These are phyloP conservation scores for Crithidia bombi DNA, from an alignment of 208 protist species.

Conservation along the genomic window DNA sequence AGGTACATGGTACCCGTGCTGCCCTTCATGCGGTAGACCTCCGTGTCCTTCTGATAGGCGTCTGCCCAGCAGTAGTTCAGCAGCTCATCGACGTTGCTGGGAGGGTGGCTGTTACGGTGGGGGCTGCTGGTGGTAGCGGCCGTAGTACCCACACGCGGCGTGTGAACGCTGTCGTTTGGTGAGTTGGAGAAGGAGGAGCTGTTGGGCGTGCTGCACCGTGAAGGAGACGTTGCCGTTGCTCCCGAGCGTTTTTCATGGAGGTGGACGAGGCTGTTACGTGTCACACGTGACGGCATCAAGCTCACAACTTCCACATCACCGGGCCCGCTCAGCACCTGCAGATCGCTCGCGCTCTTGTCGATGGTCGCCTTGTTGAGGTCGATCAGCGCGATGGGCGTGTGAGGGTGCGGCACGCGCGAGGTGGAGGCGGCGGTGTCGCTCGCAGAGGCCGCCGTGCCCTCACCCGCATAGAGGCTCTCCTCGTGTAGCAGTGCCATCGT, in stretches of 20 bases:
- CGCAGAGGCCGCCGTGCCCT: not conserved
- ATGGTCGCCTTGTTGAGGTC: conserved; percentile 21
- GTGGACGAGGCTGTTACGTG: not conserved
- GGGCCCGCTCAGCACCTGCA: conserved; percentile 46
- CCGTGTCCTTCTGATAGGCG: conserved; percentile 17
- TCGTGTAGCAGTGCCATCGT: conserved; percentile 41
- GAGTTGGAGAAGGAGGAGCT: conserved; percentile 4
- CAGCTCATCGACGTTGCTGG: conserved; percentile 8
- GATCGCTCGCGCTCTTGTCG: conserved; percentile 4
- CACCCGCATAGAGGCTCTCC: conserved; percentile 23
- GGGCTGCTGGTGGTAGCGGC: not conserved
- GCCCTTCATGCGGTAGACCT: conserved; percentile 48
- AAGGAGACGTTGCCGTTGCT: not conserved
- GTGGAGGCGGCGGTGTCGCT: not conserved
- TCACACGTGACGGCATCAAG: conserved; percentile 36
- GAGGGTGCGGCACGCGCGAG: conserved; percentile 22
- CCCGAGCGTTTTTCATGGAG: not conserved
- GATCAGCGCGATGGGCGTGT: conserved; percentile 54
- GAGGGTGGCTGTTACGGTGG: not conserved
- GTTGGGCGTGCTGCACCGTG: conserved; percentile 7
- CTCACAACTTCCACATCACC: conserved; percentile 43
- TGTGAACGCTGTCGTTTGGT: not conserved
- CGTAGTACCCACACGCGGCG: not conserved
- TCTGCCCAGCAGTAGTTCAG: conserved; percentile 16
- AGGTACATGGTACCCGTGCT: conserved; percentile 36